Base-by-base conservation (phyloP, 768 basidiomycete genomes). In the Boletus insuetus region DNA sequence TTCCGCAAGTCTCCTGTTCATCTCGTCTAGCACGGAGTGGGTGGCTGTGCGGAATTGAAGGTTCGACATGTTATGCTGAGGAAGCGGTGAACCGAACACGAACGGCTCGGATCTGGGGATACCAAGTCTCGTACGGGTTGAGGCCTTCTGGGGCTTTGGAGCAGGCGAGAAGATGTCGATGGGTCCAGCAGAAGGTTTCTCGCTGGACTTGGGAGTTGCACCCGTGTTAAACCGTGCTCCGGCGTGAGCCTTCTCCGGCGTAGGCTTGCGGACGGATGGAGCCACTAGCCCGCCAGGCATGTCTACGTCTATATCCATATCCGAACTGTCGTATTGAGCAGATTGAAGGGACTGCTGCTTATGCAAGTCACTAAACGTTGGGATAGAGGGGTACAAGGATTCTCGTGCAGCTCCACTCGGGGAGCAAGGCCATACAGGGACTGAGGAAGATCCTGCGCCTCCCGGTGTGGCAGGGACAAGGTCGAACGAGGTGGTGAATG, bases 41-140 rank as follows among this genome's bases (percentile, higher is more conserved):
- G 89, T 86, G 0, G 86, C 85, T 2, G 75, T 69, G 49, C 77
- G 79, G 72, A 93, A 92, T 48, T 86, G 80, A n/a, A 73, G 70
- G 59, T 88, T 84, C 32, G 85, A 83, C 42, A 81, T 77, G 44
- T 74, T 77, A 62, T 88, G 77, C 55, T 81, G 80, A 8, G 87
- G 83, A 4, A 82, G 77, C 0, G 89, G 86, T 0, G 90, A 91
- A 24, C 90, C 90, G 62, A 93, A 93, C 20, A 90, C 66, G 73
- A 92, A 93, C 0, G 85, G 82, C 22, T 79, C 69, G 2, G 68
- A 66, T 41, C 56, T 53, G 31, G 66, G 46, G 46, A 70, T 42
- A 12, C 19, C 55, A 17, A 62, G 62, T 38, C 56, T 69, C 11
- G 72, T 63, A 37, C 64, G 61, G 24, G 52, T 35, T 5, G 66